Evolutionary conservation across 2,329 filamentous ascomycete species (phyloP), one percentile per base, ranked within the genome.

Genomic region (Fusarium lyarnte): DNA sequence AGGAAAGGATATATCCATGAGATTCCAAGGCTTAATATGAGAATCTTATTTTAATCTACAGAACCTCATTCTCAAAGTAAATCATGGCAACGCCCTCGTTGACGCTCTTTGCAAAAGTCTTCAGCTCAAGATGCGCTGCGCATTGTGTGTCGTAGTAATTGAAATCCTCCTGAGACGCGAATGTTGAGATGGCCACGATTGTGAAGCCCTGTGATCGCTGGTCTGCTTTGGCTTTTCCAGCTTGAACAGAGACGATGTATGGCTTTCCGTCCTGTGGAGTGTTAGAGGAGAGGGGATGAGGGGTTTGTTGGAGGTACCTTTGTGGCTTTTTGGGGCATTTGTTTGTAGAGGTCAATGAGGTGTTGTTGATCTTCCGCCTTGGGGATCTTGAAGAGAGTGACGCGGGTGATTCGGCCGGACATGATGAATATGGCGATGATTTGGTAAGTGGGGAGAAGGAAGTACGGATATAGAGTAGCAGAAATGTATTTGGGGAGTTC

Each of bases 191-290:
- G 0, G 86, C 87, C 2, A 86, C 84, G 42, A 92, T 63, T 4
- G 87, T 91, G 79, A 84, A 91, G 8, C 89, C 90, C 72, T 90
- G 85, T 63, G 82, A 86, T 8, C 89, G 86, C 8, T 86, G 83
- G 67, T 91, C 88, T 5, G 84, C 79, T 62, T 87, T 81, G 1
- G 87, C 84, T 8, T 81, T 78, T 7, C 85, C 85, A 2, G 86
- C 89, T 81, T 82, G 59, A 0, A 87, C 84, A 6, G 84, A 82
- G 41, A 86, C 72, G 52, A 92, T 90, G 75, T 92, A 92, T 2
- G 87, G 87, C 69, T 90, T 87, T 47, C 88, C 89, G 63, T 90
- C 85, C 90, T 91, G 7, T 5, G 1, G 8, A 9, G 4, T 25
- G 6, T 23, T 36, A 45, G 13, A 13, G 2, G 5, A 0, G 1